Base-by-base conservation (phyloP, 176 grass and related monocot species). In the Dactylis glomerata region DNA sequence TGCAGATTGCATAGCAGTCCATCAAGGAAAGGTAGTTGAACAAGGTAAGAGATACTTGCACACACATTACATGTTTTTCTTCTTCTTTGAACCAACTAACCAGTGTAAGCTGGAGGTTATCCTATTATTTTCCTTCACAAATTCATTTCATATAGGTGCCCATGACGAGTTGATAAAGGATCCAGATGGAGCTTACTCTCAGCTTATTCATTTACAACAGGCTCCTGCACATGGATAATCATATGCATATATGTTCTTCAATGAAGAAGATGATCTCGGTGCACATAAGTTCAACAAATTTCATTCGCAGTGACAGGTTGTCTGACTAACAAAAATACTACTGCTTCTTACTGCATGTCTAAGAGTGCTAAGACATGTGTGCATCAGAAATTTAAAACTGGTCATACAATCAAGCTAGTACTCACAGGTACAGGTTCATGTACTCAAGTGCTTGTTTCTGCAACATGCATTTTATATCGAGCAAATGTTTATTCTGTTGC, bases 11-110 rank as follows among this genome's bases (percentile, higher is more conserved):
- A 97, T 94, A 69, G 65, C 87, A 44, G 89, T 94, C 76, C 92
- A 88, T 75, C 47, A 86, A 83, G 94, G 94, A 15, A 92, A 92
- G 82, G 56, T 97, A 86, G 83, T 90, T 44, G 92, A 97, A 83
- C 86, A 36, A 92, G 92, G 94, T 94, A 77, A 57, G 73, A 6
- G 22, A 69, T 26, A 75, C 74, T 78, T 61, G 24, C 17, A 65
- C 62, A 74, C 37, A 19, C 37, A 26, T 80, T 82, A 46, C 26
- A 80, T 82, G 32, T 13, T 62, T 85, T 76, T n/a, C n/a, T 83
- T 79, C 31, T 61, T 28, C 11, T 78, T 26, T 30, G 1, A 73
- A 63, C 13, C 36, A 73, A 75, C 75, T 34, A 76, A 80, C 19
- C 28, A 80, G 22, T 78, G 20, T 77, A 46, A 86, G 28, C 6